Evolutionary conservation across 495 filamentous ascomycete genomes (phyloP).

Genomic region (Daldinia caldariorum): DNA sequence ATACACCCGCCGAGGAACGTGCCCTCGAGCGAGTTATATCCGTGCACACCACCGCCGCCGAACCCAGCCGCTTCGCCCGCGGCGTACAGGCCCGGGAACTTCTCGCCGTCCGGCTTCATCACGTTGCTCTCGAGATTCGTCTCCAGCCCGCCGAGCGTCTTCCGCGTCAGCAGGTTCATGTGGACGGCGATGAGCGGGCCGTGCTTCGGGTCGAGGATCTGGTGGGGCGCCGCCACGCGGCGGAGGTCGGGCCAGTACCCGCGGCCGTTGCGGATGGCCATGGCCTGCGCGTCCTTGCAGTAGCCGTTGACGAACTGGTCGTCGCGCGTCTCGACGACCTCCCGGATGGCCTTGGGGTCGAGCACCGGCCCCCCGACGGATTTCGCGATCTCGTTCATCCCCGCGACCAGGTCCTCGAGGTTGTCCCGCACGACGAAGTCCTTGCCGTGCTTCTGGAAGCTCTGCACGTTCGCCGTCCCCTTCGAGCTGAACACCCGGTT

Average conservation of each 20-base stretch:
- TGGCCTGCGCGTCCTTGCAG: conserved; percentile 63
- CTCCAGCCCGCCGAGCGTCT: conserved; percentile 64
- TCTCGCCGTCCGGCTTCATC: conserved; percentile 53
- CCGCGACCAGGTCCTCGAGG: conserved; percentile 56
- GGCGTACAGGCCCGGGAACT: conserved; percentile 60
- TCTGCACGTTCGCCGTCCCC: conserved; percentile 58
- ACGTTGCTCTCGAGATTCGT: conserved; percentile 61
- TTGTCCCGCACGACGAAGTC: conserved; percentile 61
- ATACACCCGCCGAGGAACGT: conserved; percentile 62
- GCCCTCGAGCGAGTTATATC: conserved; percentile 62
- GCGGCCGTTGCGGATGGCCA: conserved; percentile 61
- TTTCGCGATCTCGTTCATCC: conserved; percentile 60
- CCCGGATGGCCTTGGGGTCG: conserved; percentile 49
- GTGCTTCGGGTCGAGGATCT: conserved; percentile 56
- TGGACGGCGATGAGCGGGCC: conserved; percentile 62
- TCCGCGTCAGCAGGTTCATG: conserved; percentile 62
- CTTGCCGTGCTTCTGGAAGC: conserved; percentile 60
- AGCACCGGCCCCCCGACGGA: conserved; percentile 50
- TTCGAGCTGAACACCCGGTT: conserved; percentile 59
- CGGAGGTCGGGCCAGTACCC: conserved; percentile 59
- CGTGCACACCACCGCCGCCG: conserved; percentile 63
- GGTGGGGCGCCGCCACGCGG: conserved; percentile 57
- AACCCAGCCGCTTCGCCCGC: conserved; percentile 65
- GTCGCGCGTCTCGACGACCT: conserved; percentile 58
- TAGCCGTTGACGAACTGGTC: conserved; percentile 58